Percentiles rank a stretch among this genome's conserved stretches.
phyloP scores from a whole-genome alignment of 1,284 basidiomycete species.

The Pseudozyma tsukubaensis region DNA sequence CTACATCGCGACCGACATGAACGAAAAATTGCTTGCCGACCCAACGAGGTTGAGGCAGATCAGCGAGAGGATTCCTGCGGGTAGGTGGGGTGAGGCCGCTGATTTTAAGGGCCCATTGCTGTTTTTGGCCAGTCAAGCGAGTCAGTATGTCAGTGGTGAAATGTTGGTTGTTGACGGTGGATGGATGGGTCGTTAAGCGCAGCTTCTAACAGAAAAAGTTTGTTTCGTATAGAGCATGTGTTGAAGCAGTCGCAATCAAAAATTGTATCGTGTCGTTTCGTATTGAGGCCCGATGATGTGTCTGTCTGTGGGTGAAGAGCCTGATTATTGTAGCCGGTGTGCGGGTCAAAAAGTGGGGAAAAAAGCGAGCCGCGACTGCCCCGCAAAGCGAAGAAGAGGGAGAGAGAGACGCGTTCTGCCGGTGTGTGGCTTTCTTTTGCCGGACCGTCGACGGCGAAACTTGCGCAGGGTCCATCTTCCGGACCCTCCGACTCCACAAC shows the following conservation, averaged over 20 bases:
- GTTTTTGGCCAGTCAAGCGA: constrained; percentile 87
- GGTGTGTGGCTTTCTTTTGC: not conserved
- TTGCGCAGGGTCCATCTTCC: not conserved
- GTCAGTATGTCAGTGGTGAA: constrained; percentile 91
- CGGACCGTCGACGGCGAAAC: too few relatives aligned
- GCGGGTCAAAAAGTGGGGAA: not conserved
- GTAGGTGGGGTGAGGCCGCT: constrained; percentile 85
- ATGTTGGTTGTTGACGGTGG: constrained; percentile 70
- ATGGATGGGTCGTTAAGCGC: constrained; percentile 53
- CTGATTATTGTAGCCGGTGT: not conserved
- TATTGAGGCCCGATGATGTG: not conserved
- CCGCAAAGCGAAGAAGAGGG: too few relatives aligned
- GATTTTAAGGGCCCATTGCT: constrained; percentile 91
- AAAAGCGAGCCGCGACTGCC: not conserved
- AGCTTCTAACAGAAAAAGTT: too few relatives aligned
- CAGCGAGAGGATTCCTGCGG: constrained; percentile 74
- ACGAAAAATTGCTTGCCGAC: constrained; percentile 80
- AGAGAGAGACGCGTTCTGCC: too few relatives aligned
- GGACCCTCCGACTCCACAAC: too few relatives aligned
- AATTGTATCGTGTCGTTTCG: not conserved
- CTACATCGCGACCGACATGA: constrained; percentile 70
- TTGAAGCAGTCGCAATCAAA: not conserved
- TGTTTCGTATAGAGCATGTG: not conserved
- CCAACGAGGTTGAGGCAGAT: constrained; percentile 84
- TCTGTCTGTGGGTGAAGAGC: not conserved